These are phyloP conservation scores for Amanita pseudoporphyria DNA, from an alignment of 768 basidiomycete species.

Conservation along the genomic window DNA sequence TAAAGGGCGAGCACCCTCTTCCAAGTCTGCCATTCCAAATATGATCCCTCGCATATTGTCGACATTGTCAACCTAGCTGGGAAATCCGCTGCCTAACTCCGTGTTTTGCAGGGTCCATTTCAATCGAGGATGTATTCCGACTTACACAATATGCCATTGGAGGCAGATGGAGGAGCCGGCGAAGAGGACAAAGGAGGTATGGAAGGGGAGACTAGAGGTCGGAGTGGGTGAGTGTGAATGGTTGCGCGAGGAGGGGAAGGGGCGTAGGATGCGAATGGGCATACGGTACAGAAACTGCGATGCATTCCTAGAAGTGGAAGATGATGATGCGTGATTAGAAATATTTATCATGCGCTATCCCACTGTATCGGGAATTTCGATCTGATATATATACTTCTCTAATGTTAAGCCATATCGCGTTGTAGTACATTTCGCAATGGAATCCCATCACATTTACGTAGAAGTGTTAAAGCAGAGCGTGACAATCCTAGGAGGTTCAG, in stretches of 20 bases:
- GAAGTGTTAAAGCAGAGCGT: no score
- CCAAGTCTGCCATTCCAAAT: conserved; percentile 18
- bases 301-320: conserved; percentile 35
- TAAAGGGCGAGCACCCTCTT: conserved; percentile 65
- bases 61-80: conserved; percentile 38
- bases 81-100: conserved; percentile 41
- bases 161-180: conserved; percentile 55
- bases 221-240: conserved; percentile 81
- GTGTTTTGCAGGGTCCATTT: conserved; percentile 40
- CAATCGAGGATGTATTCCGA: conserved; percentile 71
- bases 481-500: no score
- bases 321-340: conserved; percentile 17
- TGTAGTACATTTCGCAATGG: no score
- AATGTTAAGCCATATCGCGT: background rate
- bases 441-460: no score
- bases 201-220: conserved; percentile 48
- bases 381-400: no score
- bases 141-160: conserved; percentile 62
- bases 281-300: conserved; percentile 20
- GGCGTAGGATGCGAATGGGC: background rate
- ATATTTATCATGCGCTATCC: background rate
- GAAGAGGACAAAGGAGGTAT: conserved; percentile 26
- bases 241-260: conserved; percentile 73
- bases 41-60: conserved; percentile 23
- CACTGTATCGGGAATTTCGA: background rate